Evolutionary conservation across 2,329 filamentous ascomycete genomes (phyloP).

Genomic region (Cryphonectria parasitica): DNA sequence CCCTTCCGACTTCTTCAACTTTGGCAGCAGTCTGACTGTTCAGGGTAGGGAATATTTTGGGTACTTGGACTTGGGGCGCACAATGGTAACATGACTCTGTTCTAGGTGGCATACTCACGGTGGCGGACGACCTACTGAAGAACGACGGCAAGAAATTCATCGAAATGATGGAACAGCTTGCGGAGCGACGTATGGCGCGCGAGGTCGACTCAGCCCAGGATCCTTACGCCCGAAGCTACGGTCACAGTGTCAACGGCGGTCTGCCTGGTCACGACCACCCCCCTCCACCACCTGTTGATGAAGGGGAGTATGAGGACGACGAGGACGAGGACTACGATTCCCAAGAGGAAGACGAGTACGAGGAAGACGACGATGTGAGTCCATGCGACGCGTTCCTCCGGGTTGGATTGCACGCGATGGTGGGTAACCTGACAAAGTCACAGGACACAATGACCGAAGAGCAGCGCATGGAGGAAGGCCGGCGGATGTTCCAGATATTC

Average conservation of each 20-base stretch:
- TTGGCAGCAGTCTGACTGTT: constrained; percentile 95
- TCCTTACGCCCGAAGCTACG: constrained; percentile 39
- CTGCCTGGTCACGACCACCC: constrained; percentile 71
- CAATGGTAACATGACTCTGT: constrained; percentile 30
- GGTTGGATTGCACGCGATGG: not conserved
- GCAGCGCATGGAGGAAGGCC: constrained; percentile 97
- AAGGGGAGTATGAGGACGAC: constrained; percentile 52
- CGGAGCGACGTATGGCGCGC: constrained; percentile 94
- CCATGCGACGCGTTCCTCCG: too few species aligned
- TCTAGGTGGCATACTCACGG: constrained; percentile 94
- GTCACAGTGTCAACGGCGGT: constrained; percentile 58
- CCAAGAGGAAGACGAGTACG: constrained; percentile 65
- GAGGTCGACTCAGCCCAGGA: constrained; percentile 81
- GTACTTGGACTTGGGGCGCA: constrained; percentile 34
- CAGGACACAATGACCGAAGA: constrained; percentile 97
- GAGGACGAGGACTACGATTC: constrained; percentile 65
- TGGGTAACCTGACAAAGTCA: constrained; percentile 41
- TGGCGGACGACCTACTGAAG: constrained; percentile 96
- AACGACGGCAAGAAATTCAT: constrained; percentile 99
- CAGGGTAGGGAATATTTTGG: constrained; percentile 62
- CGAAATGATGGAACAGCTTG: constrained; percentile 99
- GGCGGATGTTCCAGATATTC: constrained; percentile 99
- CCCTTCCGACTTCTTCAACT: constrained; percentile 90
- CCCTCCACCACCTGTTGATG: constrained; percentile 71
- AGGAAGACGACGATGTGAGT: constrained; percentile 71